Percentiles rank a stretch among this genome's conserved stretches.
These are phyloP conservation scores for Penicillium paxilli DNA, from an alignment of 495 filamentous ascomycete species.

Conservation along the genomic window DNA sequence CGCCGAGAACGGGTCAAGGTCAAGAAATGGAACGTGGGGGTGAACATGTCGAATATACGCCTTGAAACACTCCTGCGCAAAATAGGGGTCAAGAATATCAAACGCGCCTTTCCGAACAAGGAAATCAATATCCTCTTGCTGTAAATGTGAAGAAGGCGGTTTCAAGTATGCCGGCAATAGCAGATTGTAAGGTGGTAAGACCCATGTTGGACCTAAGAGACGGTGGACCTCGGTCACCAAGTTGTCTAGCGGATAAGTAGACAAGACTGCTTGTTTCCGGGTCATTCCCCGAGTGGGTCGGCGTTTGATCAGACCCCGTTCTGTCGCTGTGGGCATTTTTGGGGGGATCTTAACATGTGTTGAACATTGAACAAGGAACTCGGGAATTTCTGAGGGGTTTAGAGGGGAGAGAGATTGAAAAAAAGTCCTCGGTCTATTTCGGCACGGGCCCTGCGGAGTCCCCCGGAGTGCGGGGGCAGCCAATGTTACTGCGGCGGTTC, in stretches of 20 bases:
- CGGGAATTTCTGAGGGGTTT: neutral
- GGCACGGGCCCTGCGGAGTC: neutral
- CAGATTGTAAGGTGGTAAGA: constrained; percentile 3
- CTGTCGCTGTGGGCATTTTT: constrained; percentile 1
- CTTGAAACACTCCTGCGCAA: constrained; percentile 6
- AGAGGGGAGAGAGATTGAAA: neutral
- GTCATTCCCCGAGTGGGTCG: constrained; percentile 7
- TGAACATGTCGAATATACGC: constrained; percentile 49
- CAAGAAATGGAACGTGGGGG: constrained; percentile 73
- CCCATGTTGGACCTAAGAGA: constrained; percentile 11
- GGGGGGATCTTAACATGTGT: neutral
- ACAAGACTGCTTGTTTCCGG: constrained; percentile 5
- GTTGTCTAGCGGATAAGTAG: constrained; percentile 9
- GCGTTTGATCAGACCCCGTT: constrained; percentile 1
- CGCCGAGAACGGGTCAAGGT: constrained; percentile 61
- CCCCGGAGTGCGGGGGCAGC: too few relatives aligned
- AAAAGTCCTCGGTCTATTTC: constrained; percentile 4
- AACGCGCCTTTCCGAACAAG: constrained; percentile 8
- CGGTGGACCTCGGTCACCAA: constrained; percentile 11
- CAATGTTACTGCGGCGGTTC: too few relatives aligned
- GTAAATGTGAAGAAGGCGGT: neutral
- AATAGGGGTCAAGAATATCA: neutral
- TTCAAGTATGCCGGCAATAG: constrained; percentile 7
- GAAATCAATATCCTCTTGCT: constrained; percentile 7
- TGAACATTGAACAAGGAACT: neutral